Base-by-base conservation (phyloP, 2,329 filamentous ascomycete genomes). In the Didymella keratinophila region DNA sequence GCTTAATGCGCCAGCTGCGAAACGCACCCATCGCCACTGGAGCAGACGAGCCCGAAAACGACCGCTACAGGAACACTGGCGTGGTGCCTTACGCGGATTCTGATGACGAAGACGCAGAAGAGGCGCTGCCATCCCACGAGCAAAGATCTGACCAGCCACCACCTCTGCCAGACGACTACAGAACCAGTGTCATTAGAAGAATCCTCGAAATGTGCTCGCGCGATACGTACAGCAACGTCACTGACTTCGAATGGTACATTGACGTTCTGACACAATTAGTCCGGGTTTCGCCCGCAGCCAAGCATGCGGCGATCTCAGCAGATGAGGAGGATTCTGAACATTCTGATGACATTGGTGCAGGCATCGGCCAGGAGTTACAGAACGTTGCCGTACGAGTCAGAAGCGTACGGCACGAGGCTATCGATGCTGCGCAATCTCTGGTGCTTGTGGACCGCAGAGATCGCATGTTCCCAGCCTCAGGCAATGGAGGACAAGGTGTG, bases 241-340 rank as follows among this genome's bases (percentile, higher is more conserved):
- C 84, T 51, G 94, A 99, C 73, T 99, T 99, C 75, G 94, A 97
- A 66, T 99, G 95, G 95, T 98, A 98, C 75, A 90, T 98, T 65
- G 91, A 95, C 65, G 87, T 97, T 27, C 80, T 99, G 28, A 89
- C 92, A 5, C 92, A 97, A 72, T 84, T 99, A 14, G 87, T 97
- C 39, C 87, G 89, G 43, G 79, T 72, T 83, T 91, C 78, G 82
- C 89, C 81, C 8, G 20, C 90, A 81, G 74, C 78, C 1, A 76
- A 74, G 56, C 41, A 63, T 20, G 52, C 60, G 27, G 62, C 68
- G 4, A 42, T 63, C 10, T 34, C 61, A 44, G 71, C 72, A 41
- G 71, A 72, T 20, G 70, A 72, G 36, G 67, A 72, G 25, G 68
- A 70, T 20, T 74, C 65, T 46, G 67, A 67, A 23, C 67, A 66